Evolutionary conservation across 495 filamentous ascomycete species (phyloP), one percentile per base, ranked within the genome.

Genomic region (Trichoderma virens): DNA sequence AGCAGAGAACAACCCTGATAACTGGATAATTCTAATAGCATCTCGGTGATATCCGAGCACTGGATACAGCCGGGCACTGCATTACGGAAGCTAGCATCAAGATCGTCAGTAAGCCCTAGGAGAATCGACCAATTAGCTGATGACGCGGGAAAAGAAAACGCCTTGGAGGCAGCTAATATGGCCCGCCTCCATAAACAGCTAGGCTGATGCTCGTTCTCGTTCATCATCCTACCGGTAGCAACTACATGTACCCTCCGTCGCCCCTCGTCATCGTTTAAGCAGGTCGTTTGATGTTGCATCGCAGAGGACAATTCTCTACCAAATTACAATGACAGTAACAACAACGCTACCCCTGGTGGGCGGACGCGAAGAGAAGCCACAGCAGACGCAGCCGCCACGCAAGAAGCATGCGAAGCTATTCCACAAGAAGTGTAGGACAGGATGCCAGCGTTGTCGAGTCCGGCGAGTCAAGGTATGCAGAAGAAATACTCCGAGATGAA

Each of bases 321-420:
- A 13, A 2, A 13, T 13, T 0, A 30, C 25, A 56, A 56, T 56
- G 51, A 56, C 3, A 14, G 2, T 18, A 13, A 31, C 25, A 8
- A 56, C 51, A 20, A 56, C 25, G 25, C 51, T 56, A 8, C 51
- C 51, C 0, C 6, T 56, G 11, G 51, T 56, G 51, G 51, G 51
- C 25, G 27, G 25, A 27, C 27, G 51, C 16, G 51, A 56, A 13
- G 51, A 56, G 41, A 20, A 16, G 14, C n/a, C 41, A 5, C 14
- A 45, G n/a, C 41, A 45, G 41, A 20, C n/a, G 9, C 25, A 56
- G 51, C 23, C 23, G 51, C 51, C 51, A 56, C 51, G 51, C 7
- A 56, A 56, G 51, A 56, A 30, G 51, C 51, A 56, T 30, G 51
- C 51, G 2, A 56, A 56, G 25, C 51, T 56, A 56, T 56, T 56